Conservation (phyloP, 345 rosid genomes). For the Hypericum androsaemum region DNA sequence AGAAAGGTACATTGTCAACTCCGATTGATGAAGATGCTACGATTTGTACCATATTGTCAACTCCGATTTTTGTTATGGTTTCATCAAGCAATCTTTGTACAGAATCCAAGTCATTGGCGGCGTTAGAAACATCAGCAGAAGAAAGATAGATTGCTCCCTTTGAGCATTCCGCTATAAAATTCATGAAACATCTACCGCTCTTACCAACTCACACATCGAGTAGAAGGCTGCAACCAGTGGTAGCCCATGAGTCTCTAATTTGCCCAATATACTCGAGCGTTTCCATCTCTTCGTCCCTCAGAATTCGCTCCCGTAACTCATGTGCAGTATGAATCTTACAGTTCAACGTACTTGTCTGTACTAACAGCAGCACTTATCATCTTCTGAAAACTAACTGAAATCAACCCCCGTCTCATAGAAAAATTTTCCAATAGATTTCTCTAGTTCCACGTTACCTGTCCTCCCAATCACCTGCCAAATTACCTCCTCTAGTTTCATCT, state of each 20-base stretch:
- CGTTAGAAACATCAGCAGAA: constrained; percentile 33
- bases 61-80: constrained; percentile 41
- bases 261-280: constrained; percentile 27
- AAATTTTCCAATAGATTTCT: constrained; percentile 18
- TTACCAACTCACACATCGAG: constrained; percentile 54
- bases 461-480: constrained; percentile 4
- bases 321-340: not conserved
- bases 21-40: constrained; percentile 35
- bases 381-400: constrained; percentile 27
- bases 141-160: constrained; percentile 42
- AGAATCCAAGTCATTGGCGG: constrained; percentile 13
- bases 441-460: not conserved
- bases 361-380: constrained; percentile 20
- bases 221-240: constrained; percentile 55
- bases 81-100: constrained; percentile 29
- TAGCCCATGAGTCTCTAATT: constrained; percentile 40
- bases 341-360: not conserved
- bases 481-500: constrained; percentile 8
- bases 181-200: constrained; percentile 37
- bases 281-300: constrained; percentile 23
- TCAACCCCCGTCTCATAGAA: constrained; percentile 38
- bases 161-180: constrained; percentile 44
- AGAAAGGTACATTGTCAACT: constrained; percentile 38
- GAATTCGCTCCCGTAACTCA: constrained; percentile 18
- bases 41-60: constrained; percentile 42